Evolutionary conservation across 352 stramenopile genomes (phyloP), one percentile per base, ranked within the genome.

Genomic region (Pythium aquatile): DNA sequence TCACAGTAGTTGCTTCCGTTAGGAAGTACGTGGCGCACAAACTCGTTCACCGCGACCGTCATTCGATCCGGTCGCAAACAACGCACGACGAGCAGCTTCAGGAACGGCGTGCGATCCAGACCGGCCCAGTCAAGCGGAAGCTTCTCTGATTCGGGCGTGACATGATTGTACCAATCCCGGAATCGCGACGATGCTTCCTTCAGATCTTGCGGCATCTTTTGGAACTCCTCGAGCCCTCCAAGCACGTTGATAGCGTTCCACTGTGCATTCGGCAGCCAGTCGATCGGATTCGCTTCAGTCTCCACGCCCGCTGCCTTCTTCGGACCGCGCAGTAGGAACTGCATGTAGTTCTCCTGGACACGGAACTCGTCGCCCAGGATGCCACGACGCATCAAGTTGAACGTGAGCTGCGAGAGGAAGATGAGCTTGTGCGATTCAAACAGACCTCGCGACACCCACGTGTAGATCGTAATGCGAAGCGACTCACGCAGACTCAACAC

Each of bases 321-420:
- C 0, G 85, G 76, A 1, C 82, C 85, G 32, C 88, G 85, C 1
- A 98, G 66, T 4, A 98, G 57, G 59, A 97, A 98, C 78, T 99
- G 93, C 85, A 99, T 99, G 72, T 98, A 95, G 29, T 89, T 78
- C 69, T 98, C 94, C 49, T 98, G 90, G 26, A 98, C 91, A 39
- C 96, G 87, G 26, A 93, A 93, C 26, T 99, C 92, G 42, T 94
- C 90, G 26, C 93, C 93, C 30, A 99, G 78, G 52, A 98, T 65
- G 1, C 75, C 73, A 35, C 85, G 80, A 29, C 90, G 76, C 37
- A 98, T 72, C 14, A 98, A 68, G 2, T 81, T 70, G n/a, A 98
- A 85, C 9, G 88, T 73, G 10, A 98, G 51, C 66, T 98, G 90
- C 1, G 85, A 91, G 4, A 98, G 66, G 55, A 98, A 98, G 3